Evolutionary conservation across 2,329 filamentous ascomycete genomes (phyloP).

Genomic region (Claviceps pazoutovae): DNA sequence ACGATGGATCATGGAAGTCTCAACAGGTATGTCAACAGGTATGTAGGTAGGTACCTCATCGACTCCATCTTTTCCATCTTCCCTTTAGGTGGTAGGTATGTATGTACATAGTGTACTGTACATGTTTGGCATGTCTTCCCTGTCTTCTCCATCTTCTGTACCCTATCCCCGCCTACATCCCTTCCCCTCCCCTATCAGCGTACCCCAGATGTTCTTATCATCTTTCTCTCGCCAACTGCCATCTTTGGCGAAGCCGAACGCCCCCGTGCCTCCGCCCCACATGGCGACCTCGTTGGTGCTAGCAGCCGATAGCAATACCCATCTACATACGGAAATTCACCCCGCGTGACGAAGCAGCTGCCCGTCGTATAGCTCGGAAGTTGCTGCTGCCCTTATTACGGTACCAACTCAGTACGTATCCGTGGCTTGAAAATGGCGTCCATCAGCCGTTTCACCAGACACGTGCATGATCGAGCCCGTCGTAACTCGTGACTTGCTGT

Average conservation of each 20-base stretch:
- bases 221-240: conserved; percentile 2
- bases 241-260: not conserved
- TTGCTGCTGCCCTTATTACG: not conserved
- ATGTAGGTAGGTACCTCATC: too few species aligned
- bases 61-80: too few species aligned
- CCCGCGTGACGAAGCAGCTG: not conserved
- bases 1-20: too few species aligned
- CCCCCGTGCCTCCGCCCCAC: not conserved
- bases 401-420: not conserved
- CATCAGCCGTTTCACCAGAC: conserved; percentile 6
- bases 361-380: not conserved
- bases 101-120: too few species aligned
- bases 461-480: not conserved
- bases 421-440: not conserved
- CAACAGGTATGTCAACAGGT: too few species aligned
- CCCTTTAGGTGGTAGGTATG: too few species aligned
- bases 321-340: too few species aligned
- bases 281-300: not conserved
- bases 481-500: conserved; percentile 7
- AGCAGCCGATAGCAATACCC: too few species aligned
- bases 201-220: not conserved
- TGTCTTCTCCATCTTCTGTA: not conserved
- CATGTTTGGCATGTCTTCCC: too few species aligned
- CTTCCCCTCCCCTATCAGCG: not conserved
- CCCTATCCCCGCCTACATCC: not conserved